A percentile compares a stretch with the other conserved stretches of the same genome.
phyloP scores from a whole-genome alignment of 169 alveolate species.

The Besnoitia besnoiti region DNA sequence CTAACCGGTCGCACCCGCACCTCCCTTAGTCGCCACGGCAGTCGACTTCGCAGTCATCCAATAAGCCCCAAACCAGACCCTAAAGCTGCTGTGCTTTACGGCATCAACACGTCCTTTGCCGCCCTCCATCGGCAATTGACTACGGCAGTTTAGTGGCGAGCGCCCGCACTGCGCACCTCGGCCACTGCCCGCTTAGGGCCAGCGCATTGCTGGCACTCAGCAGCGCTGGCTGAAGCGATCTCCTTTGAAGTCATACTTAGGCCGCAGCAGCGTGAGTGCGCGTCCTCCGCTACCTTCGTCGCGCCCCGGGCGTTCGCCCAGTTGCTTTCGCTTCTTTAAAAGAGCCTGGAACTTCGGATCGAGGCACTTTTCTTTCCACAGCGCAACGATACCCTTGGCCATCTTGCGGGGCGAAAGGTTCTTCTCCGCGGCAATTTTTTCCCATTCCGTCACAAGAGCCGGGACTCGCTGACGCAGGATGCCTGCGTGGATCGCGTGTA shows the following conservation, averaged over 20 bases:
- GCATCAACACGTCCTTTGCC: too few species aligned
- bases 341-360: neutral
- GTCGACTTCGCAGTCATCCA: too few species aligned
- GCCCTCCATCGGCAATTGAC: too few species aligned
- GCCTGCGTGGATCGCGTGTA: neutral
- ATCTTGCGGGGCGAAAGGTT: neutral
- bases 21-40: too few species aligned
- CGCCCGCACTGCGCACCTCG: too few species aligned
- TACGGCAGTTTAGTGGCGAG: too few species aligned
- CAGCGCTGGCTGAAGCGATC: too few species aligned
- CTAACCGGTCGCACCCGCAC: too few species aligned
- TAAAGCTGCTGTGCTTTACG: too few species aligned
- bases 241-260: neutral
- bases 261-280: neutral
- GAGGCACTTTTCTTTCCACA: constrained; percentile 1
- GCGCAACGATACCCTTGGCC: neutral
- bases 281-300: neutral
- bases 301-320: neutral
- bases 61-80: too few species aligned
- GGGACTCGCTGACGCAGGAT: neutral
- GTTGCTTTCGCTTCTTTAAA: neutral
- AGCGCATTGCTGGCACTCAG: too few species aligned
- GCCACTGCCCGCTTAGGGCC: too few species aligned
- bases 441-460: neutral
- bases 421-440: neutral